Evolutionary conservation across 2,329 filamentous ascomycete species (phyloP), one percentile per base, ranked within the genome.

Genomic region (Paracorniculantispora psalliotae): DNA sequence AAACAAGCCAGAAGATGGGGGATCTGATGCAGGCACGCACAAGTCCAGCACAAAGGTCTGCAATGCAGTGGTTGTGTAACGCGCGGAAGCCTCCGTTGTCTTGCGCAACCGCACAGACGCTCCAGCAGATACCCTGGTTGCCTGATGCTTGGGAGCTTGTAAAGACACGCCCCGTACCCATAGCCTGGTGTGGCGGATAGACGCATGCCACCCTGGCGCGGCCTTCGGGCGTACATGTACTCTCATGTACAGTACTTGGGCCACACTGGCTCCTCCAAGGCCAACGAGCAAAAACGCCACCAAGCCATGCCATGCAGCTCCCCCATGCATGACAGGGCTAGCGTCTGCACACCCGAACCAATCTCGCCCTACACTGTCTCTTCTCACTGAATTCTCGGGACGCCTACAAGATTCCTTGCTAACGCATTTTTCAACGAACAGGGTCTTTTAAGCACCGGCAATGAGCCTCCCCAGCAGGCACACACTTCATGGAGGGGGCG

Each of bases 291-390:
- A 5, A n/a, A 19, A 44, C 53, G 53, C 53, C 53, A 47, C 43
- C 49, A 56, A 37, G 53, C 53, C 53, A 57, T 57, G 53, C 53
- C 53, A 56, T 56, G 53, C 53, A 57, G 30, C 53, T 48, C 39
- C 15, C 44, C 53, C 50, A 39, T 56, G 53, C 33, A 57, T 41
- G 43, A 23, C 53, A 21, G 25, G 43, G 44, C 53, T 49, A 57
- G 53, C 17, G 33, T 57, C 19, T 44, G 33, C 53, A 49, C 53
- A 57, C 25, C 44, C 43, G 43, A 57, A 57, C 30, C 53, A 48
- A 39, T 33, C 33, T 48, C 47, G 28, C 26, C 52, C 25, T 44
- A 23, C 23, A 26, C 13, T 55, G 17, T 46, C 37, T 37, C 51
- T 54, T 15, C 7, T 54, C 37, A 4, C 51, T 28, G n/a, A 30